These are phyloP conservation scores for Teunomyces stri DNA, from an alignment of 805 yeast genomes.

Conservation along the genomic window DNA sequence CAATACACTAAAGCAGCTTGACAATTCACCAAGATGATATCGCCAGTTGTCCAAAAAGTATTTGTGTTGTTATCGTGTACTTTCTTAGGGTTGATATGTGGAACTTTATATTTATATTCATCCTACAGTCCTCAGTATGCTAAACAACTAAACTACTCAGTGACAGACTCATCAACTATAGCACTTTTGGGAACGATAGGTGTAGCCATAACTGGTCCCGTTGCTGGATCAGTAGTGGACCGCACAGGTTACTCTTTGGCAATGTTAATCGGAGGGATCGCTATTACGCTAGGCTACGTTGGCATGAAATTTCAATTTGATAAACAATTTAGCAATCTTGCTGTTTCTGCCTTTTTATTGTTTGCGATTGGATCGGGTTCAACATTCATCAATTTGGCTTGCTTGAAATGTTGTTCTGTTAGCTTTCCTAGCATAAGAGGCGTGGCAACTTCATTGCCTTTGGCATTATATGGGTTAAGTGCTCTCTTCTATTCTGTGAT, in stretches of 20 bases:
- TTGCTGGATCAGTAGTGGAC: constrained; percentile 67
- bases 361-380: constrained; percentile 66
- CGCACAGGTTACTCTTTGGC: constrained; percentile 55
- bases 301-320: constrained; percentile 53
- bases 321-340: constrained; percentile 34
- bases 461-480: constrained; percentile 72
- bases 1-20: background rate
- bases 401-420: constrained; percentile 72
- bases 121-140: constrained; percentile 81
- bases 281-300: constrained; percentile 53
- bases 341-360: constrained; percentile 45
- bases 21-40: constrained; percentile 1
- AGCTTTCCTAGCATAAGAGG: constrained; percentile 67
- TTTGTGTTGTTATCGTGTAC: constrained; percentile 25
- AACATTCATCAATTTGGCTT: constrained; percentile 60
- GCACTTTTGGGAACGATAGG: constrained; percentile 72
- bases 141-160: constrained; percentile 51
- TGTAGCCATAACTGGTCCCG: constrained; percentile 60
- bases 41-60: constrained; percentile 18
- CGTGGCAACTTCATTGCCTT: constrained; percentile 71
- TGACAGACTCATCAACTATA: constrained; percentile 59
- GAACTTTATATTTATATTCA: constrained; percentile 72
- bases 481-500: constrained; percentile 64
- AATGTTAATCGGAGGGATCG: constrained; percentile 47
- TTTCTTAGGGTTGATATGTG: constrained; percentile 55